Percentiles rank a stretch among this genome's conserved stretches.
Evolutionary conservation across 2,329 filamentous ascomycete species (phyloP).

Genomic region (Penicillium sp.): DNA sequence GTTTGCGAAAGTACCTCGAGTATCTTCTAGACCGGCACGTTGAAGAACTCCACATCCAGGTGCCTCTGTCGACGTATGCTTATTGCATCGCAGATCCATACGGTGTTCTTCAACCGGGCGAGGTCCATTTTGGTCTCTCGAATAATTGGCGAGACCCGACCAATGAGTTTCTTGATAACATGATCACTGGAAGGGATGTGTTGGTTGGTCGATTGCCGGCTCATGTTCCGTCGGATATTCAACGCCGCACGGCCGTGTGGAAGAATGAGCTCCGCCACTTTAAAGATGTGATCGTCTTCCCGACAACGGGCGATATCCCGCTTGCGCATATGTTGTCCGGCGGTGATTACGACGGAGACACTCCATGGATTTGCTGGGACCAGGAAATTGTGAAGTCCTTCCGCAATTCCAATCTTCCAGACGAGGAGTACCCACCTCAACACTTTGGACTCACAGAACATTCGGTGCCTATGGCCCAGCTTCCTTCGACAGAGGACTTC

Average conservation of each 20-base stretch:
- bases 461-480: constrained; percentile 38
- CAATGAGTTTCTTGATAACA: constrained; percentile 38
- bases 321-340: constrained; percentile 58
- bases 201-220: constrained; percentile 57
- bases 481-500: constrained; percentile 39
- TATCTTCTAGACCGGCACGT: constrained; percentile 42
- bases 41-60: constrained; percentile 46
- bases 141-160: constrained; percentile 38
- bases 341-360: constrained; percentile 63
- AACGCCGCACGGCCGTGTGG: constrained; percentile 49
- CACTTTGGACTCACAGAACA: constrained; percentile 49
- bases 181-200: constrained; percentile 48
- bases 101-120: constrained; percentile 49
- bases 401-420: constrained; percentile 48
- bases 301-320: constrained; percentile 49
- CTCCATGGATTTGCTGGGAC: constrained; percentile 59
- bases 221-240: constrained; percentile 56
- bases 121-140: constrained; percentile 55
- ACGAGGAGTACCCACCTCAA: constrained; percentile 31
- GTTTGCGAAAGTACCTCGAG: constrained; percentile 38
- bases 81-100: constrained; percentile 56
- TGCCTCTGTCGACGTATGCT: constrained; percentile 51
- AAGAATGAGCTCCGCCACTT: constrained; percentile 51
- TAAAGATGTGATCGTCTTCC: constrained; percentile 56
- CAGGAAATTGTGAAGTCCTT: constrained; percentile 50